Percentiles rank a stretch among this genome's conserved stretches.
Conservation (phyloP, 169 alveolate genomes). For the Miamiensis avidus region DNA sequence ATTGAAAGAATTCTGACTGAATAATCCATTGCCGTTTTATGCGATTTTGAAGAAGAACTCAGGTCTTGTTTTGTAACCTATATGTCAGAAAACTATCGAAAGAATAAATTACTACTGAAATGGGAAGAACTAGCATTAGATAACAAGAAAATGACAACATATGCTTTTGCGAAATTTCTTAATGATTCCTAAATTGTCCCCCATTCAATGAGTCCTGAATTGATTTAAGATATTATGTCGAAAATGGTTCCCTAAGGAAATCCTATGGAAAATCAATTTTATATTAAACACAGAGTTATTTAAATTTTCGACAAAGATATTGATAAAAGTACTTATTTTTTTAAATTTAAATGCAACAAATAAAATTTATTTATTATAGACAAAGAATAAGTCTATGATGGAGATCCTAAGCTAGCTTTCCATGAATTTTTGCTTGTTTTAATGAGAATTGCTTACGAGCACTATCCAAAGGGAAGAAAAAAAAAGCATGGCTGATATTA, state of each 20-base stretch:
- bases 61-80: constrained; percentile 23
- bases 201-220: constrained; percentile 17
- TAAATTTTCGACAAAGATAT: constrained; percentile 38
- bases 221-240: constrained; percentile 17
- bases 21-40: constrained; percentile 13
- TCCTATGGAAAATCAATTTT: constrained; percentile 37
- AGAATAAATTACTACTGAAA: constrained; percentile 10
- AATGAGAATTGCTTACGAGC: constrained; percentile 57
- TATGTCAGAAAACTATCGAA: constrained; percentile 9
- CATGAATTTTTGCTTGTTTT: constrained; percentile 66
- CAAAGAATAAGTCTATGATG: constrained; percentile 22
- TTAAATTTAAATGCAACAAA: background rate
- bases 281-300: constrained; percentile 15
- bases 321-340: background rate
- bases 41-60: constrained; percentile 25
- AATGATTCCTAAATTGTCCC: constrained; percentile 22
- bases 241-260: constrained; percentile 32
- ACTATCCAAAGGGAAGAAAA: constrained; percentile 29
- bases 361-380: background rate
- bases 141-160: constrained; percentile 11
- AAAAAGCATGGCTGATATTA: constrained; percentile 37
- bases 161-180: constrained; percentile 8
- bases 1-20: constrained; percentile 5
- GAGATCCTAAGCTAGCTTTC: constrained; percentile 60
- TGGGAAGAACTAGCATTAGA: constrained; percentile 27